These are phyloP conservation scores for Tephrocybe sp. DNA, from an alignment of 768 basidiomycete genomes.

Conservation along the genomic window DNA sequence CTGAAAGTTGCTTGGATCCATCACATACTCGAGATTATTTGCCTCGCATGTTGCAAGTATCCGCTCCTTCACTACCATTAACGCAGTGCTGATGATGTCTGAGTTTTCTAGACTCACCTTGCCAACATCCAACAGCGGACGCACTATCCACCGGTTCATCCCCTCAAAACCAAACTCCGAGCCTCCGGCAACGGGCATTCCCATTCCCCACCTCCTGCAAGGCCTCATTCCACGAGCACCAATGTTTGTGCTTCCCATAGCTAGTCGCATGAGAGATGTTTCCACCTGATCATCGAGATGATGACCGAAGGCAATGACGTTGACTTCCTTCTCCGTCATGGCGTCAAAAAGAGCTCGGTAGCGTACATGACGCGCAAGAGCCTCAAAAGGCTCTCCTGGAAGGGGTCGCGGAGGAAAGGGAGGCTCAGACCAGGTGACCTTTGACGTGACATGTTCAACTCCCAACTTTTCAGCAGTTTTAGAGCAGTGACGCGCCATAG, in stretches of 20 bases:
- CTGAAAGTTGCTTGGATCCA: conserved; percentile 73
- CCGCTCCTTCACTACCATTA: conserved; percentile 51
- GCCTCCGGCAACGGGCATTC: conserved; percentile 27
- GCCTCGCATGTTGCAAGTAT: conserved; percentile 77
- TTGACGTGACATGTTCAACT: conserved; percentile 42
- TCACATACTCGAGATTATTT: conserved; percentile 56
- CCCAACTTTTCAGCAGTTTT: conserved; percentile 39
- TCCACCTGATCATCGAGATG: conserved; percentile 86
- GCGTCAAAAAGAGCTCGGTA: conserved; percentile 47
- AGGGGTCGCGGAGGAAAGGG: conserved; percentile 50
- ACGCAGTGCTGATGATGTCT: background rate
- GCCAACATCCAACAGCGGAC: conserved; percentile 63
- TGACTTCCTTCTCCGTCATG: conserved; percentile 25
- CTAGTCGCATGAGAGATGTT: conserved; percentile 69
- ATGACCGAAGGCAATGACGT: conserved; percentile 64
- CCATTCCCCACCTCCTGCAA: conserved; percentile 80
- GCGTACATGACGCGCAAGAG: conserved; percentile 55
- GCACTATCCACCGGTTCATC: conserved; percentile 65
- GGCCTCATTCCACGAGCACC: conserved; percentile 70
- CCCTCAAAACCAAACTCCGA: conserved; percentile 49
- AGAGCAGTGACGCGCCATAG: conserved; percentile 53
- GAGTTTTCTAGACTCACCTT: conserved; percentile 46
- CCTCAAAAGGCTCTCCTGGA: conserved; percentile 44
- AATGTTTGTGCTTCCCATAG: conserved; percentile 49
- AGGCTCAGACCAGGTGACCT: conserved; percentile 54